phyloP scores from a whole-genome alignment of 345 rosid genomes.

The Salix brachista region DNA sequence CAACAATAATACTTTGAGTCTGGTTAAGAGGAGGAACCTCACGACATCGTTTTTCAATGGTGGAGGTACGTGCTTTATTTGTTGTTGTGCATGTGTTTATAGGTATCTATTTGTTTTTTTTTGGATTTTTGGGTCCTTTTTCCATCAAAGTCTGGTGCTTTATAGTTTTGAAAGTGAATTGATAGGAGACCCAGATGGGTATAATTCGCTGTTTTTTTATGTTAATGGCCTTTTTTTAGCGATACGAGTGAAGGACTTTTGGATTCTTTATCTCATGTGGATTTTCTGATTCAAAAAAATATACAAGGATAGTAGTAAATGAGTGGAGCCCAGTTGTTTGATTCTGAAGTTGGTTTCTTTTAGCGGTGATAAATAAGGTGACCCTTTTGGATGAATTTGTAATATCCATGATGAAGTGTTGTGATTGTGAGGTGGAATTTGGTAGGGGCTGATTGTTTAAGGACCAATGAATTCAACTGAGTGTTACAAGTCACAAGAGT shows the following conservation, averaged over 20 bases:
- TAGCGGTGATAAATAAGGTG: not conserved
- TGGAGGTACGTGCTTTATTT: slow-evolving; percentile 30
- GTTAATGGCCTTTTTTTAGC: not conserved
- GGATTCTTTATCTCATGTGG: not conserved
- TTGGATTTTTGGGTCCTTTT: not conserved
- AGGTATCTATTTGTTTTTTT: not conserved
- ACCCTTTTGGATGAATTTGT: not conserved
- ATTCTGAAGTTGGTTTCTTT: not conserved
- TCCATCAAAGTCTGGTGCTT: not conserved
- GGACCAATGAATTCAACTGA: not conserved
- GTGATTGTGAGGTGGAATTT: not conserved
- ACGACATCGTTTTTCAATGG: slow-evolving; percentile 39
- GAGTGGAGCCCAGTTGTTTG: not conserved
- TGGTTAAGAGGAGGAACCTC: slow-evolving; percentile 32
- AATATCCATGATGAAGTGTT: not conserved
- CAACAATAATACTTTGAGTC: slow-evolving; percentile 17
- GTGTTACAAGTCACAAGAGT: not conserved
- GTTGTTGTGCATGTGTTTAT: not conserved
- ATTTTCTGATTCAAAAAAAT: not conserved
- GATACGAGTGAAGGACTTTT: not conserved
- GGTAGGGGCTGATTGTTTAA: not conserved
- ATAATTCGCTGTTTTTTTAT: not conserved
- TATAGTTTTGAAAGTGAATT: not conserved
- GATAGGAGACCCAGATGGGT: not conserved
- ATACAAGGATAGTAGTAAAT: not conserved